These are phyloP conservation scores for Coniophora puteana DNA, from an alignment of 1,284 basidiomycete species.

Conservation along the genomic window DNA sequence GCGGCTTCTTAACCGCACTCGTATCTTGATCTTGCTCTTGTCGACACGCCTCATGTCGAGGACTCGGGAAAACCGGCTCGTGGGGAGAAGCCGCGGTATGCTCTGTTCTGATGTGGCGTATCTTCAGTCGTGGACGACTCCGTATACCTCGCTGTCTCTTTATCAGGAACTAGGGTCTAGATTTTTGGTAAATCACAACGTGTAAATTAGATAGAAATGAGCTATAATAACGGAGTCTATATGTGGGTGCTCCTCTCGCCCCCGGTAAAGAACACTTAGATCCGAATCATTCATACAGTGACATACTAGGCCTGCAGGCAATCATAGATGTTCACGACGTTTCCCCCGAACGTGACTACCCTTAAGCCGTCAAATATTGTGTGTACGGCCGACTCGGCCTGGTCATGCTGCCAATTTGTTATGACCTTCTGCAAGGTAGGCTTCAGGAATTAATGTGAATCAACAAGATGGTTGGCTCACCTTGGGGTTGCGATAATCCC, in stretches of 20 bases:
- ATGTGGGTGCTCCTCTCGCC: background rate
- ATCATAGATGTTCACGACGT: slow-evolving; percentile 38
- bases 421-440: slow-evolving; percentile 27
- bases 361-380: slow-evolving; percentile 36
- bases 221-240: background rate
- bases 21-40: too few species aligned
- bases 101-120: slow-evolving; percentile 7
- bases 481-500: slow-evolving; percentile 48
- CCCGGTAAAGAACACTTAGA: too few species aligned
- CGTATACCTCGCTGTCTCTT: slow-evolving; percentile 3
- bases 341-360: slow-evolving; percentile 37
- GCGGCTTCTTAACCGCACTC: too few species aligned
- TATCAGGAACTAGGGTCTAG: too few species aligned
- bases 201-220: background rate
- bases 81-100: too few species aligned
- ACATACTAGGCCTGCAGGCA: too few species aligned
- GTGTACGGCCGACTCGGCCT: slow-evolving; percentile 36
- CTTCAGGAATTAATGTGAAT: too few species aligned
- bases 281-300: too few species aligned
- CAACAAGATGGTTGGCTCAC: slow-evolving; percentile 26
- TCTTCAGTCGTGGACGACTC: too few species aligned
- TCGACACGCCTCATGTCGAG: too few species aligned
- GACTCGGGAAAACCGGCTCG: too few species aligned
- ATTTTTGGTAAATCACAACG: too few species aligned
- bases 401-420: slow-evolving; percentile 27